A percentile compares a stretch with the other conserved stretches of the same genome.
Conservation (phyloP, 768 basidiomycete genomes). For the Lyophyllum atratum region DNA sequence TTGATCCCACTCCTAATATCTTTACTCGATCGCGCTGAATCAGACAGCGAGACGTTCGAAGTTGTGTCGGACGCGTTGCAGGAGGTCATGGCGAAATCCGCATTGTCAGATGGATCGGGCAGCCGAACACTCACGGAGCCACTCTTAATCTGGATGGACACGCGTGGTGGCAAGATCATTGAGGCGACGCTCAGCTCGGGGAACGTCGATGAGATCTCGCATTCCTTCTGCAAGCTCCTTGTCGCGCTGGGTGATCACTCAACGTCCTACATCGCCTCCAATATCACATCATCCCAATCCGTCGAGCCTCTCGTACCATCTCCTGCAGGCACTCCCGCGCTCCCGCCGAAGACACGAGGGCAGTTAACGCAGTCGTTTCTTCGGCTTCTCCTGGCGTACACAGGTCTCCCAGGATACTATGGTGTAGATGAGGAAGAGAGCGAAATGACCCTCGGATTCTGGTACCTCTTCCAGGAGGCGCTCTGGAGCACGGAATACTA, state of each 20-base stretch:
- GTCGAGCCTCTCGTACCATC: slow-evolving; percentile 31
- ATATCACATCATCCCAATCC: slow-evolving; percentile 52
- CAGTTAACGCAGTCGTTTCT: slow-evolving; percentile 73
- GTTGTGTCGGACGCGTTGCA: slow-evolving; percentile 72
- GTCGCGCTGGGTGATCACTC: slow-evolving; percentile 87
- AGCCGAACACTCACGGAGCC: slow-evolving; percentile 80
- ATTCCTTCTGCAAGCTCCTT: slow-evolving; percentile 79
- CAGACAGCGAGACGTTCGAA: slow-evolving; percentile 58
- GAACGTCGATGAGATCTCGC: slow-evolving; percentile 56
- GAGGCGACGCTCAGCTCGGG: slow-evolving; percentile 36
- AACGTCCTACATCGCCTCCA: slow-evolving; percentile 68
- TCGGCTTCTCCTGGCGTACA: slow-evolving; percentile 69
- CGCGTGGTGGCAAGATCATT: slow-evolving; percentile 50
- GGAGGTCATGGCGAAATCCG: slow-evolving; percentile 76
- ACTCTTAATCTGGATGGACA: slow-evolving; percentile 75
- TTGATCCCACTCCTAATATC: slow-evolving; percentile 68
- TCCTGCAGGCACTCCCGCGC: slow-evolving; percentile 14
- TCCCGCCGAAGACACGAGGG: slow-evolving; percentile 35
- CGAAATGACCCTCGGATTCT: slow-evolving; percentile 85
- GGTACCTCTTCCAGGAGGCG: slow-evolving; percentile 90
- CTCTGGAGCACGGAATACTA: slow-evolving; percentile 71
- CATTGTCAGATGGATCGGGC: slow-evolving; percentile 71
- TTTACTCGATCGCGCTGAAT: slow-evolving; percentile 55
- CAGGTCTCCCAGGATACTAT: slow-evolving; percentile 71
- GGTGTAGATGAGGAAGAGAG: slow-evolving; percentile 87